These are phyloP conservation scores for Oryza longistaminata DNA, from an alignment of 176 grass and related monocot genomes.

Conservation along the genomic window DNA sequence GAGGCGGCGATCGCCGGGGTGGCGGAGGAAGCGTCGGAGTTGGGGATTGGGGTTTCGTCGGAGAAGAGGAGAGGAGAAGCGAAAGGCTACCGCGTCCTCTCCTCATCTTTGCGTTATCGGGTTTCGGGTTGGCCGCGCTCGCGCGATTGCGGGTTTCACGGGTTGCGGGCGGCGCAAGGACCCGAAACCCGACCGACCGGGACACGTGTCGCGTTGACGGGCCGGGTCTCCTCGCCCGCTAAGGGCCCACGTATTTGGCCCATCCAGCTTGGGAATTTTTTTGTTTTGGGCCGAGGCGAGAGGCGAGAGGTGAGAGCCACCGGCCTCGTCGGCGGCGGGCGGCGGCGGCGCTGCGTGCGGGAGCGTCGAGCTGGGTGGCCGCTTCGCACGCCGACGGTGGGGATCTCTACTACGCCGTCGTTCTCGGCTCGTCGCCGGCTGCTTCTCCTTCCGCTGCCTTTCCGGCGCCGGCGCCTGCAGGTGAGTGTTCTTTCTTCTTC, in stretches of 20 bases:
- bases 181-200: neutral
- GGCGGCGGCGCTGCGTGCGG: neutral
- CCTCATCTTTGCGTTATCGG: conserved; percentile 23
- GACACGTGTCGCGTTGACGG: neutral
- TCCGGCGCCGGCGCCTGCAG: neutral
- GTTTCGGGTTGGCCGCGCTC: neutral
- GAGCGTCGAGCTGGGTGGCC: no score
- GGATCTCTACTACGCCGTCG: neutral
- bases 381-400: neutral
- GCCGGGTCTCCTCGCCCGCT: neutral
- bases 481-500: neutral
- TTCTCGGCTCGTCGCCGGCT: neutral
- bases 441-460: neutral
- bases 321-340: neutral
- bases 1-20: neutral
- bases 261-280: neutral
- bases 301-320: neutral
- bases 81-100: neutral
- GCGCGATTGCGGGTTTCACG: neutral
- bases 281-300: neutral
- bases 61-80: neutral
- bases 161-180: neutral
- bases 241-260: neutral
- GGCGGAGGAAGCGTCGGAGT: conserved; percentile 12
- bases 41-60: conserved; percentile 35